A percentile compares a stretch with the other conserved stretches of the same genome.
Evolutionary conservation across 257 asterid genomes (phyloP).

Genomic region (Capsicum baccatum): DNA sequence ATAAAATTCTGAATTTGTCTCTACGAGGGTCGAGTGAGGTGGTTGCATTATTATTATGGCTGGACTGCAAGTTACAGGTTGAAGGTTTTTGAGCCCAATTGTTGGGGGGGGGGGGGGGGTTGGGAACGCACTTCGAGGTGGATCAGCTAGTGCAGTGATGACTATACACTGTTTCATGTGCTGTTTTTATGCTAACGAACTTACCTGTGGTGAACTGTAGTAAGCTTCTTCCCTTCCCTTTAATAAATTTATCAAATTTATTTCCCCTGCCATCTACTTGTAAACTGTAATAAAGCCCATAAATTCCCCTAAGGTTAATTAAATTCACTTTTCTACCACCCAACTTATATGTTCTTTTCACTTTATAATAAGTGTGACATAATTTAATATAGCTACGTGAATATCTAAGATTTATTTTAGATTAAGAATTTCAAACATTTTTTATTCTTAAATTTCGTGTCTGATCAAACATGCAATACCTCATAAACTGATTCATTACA

Average conservation of each 20-base stretch:
- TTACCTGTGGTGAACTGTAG: constrained; percentile 47
- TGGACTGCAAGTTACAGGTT: constrained; percentile 33
- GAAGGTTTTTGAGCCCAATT: constrained; percentile 17
- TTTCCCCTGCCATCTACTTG: not conserved
- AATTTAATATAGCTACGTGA: too few relatives aligned
- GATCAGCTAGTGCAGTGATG: constrained; percentile 54
- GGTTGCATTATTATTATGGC: not conserved
- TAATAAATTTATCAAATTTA: not conserved
- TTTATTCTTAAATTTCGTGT: too few relatives aligned
- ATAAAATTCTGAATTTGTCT: not conserved
- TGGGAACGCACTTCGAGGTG: constrained; percentile 75
- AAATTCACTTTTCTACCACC: not conserved
- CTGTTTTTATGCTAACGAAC: constrained; percentile 41
- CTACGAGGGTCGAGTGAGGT: not conserved
- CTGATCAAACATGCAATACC: too few relatives aligned
- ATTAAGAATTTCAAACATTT: too few relatives aligned
- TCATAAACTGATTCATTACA: too few relatives aligned
- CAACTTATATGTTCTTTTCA: not conserved
- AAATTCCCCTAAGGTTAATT: not conserved
- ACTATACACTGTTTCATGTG: constrained; percentile 60
- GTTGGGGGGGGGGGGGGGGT: not conserved
- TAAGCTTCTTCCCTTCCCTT: not conserved
- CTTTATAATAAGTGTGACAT: not conserved
- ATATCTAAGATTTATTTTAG: too few relatives aligned
- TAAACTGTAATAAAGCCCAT: not conserved